phyloP scores from a whole-genome alignment of 2,329 filamentous ascomycete genomes.

The Alternaria ventricosa region DNA sequence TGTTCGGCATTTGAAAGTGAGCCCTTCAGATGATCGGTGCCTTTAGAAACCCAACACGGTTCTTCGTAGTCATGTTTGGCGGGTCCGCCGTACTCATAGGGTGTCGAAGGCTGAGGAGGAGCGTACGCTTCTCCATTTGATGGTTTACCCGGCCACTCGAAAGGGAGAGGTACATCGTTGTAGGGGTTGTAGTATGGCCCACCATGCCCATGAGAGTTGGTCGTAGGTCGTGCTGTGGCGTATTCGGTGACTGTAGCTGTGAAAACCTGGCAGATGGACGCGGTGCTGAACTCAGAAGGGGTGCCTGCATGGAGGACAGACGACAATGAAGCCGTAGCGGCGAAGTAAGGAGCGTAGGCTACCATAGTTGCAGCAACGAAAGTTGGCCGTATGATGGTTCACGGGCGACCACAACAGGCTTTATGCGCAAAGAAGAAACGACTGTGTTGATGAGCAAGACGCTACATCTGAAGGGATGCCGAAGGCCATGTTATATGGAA shows the following conservation, averaged over 20 bases:
- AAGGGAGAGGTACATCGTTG: conserved; percentile 33
- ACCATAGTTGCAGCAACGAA: conserved; percentile 30
- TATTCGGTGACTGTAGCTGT: conserved; percentile 25
- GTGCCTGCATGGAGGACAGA: conserved; percentile 20
- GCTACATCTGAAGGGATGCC: not conserved
- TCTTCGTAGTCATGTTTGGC: conserved; percentile 26
- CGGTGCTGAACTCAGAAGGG: conserved; percentile 11
- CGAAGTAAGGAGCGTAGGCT: conserved; percentile 36
- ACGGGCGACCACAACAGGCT: conserved; percentile 5
- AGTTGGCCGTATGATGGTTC: conserved; percentile 1
- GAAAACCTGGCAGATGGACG: conserved; percentile 15
- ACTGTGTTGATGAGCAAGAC: conserved; percentile 6
- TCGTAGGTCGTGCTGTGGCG: conserved; percentile 23
- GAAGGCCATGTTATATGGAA: conserved; percentile 16
- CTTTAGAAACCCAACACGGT: conserved; percentile 38
- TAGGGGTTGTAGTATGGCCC: conserved; percentile 42
- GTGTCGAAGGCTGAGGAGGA: conserved; percentile 26
- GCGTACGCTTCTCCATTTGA: conserved; percentile 23
- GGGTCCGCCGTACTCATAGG: conserved; percentile 32
- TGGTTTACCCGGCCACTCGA: conserved; percentile 35
- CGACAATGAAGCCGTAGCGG: conserved; percentile 29
- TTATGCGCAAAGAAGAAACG: conserved; percentile 19
- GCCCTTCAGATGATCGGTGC: conserved; percentile 21
- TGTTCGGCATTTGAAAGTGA: conserved; percentile 30
- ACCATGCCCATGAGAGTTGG: conserved; percentile 33